Evolutionary conservation across 352 stramenopile species (phyloP).

Genomic region (Phytopythium vexans): DNA sequence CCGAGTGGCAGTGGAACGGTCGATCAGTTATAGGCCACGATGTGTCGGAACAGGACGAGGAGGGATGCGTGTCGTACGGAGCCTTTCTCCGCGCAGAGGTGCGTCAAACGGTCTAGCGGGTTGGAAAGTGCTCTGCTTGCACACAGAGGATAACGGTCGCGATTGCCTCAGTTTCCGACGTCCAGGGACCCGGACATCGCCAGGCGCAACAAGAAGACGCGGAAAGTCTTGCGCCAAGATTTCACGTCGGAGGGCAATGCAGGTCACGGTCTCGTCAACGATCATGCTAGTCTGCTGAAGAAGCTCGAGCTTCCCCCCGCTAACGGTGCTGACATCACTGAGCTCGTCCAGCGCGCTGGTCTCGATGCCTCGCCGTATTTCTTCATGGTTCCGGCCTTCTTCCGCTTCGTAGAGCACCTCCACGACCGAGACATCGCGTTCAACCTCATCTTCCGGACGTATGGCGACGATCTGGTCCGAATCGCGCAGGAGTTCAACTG

Average conservation of each 20-base stretch:
- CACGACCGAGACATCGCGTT: slow-evolving; percentile 42
- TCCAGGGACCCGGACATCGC: slow-evolving; percentile 34
- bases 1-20: slow-evolving; percentile 48
- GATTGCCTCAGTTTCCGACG: slow-evolving; percentile 42
- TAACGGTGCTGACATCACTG: slow-evolving; percentile 5
- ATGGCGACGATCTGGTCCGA: slow-evolving; percentile 58
- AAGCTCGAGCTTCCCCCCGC: slow-evolving; percentile 34
- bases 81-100: slow-evolving; percentile 60
- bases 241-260: slow-evolving; percentile 53
- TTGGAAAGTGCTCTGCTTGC: neutral
- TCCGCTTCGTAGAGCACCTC: slow-evolving; percentile 47
- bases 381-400: slow-evolving; percentile 73
- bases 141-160: neutral
- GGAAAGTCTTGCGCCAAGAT: slow-evolving; percentile 56
- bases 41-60: neutral
- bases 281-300: slow-evolving; percentile 45
- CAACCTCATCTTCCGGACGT: slow-evolving; percentile 80
- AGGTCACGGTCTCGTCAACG: slow-evolving; percentile 36
- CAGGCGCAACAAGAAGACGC: slow-evolving; percentile 61
- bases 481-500: slow-evolving; percentile 77
- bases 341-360: slow-evolving; percentile 20
- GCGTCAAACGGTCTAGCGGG: neutral
- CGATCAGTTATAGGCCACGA: slow-evolving; percentile 11
- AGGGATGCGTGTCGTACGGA: slow-evolving; percentile 46
- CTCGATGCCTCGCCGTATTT: slow-evolving; percentile 42